phyloP scores from a whole-genome alignment of 2,329 filamentous ascomycete species.

The Helicocarpus griseus region DNA sequence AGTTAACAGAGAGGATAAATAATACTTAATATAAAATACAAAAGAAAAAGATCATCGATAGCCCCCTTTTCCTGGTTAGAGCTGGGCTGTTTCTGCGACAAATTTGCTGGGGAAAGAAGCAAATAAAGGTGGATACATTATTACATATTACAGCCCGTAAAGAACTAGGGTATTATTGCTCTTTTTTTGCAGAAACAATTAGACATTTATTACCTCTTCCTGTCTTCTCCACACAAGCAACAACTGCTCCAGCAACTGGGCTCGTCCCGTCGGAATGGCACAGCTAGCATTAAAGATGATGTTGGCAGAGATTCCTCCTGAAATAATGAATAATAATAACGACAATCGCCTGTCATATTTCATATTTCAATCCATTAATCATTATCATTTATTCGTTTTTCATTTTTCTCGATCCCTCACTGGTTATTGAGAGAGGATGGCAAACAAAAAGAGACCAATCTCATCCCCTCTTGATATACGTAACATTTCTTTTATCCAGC shows the following conservation, averaged over 20 bases:
- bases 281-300: background rate
- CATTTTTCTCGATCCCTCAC: background rate
- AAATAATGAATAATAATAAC: no score
- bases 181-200: background rate
- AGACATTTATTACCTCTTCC: background rate
- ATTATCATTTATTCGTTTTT: background rate
- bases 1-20: no score
- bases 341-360: constrained; percentile 2
- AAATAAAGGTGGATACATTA: background rate
- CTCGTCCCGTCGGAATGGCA: background rate
- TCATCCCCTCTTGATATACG: background rate
- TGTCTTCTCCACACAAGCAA: background rate
- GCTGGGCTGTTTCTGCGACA: background rate
- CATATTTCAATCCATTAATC: background rate
- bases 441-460: background rate
- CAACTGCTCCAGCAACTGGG: background rate
- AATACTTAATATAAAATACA: no score
- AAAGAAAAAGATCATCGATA: background rate
- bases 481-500: background rate
- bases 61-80: constrained; percentile 2
- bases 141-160: background rate
- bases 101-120: background rate
- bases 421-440: background rate
- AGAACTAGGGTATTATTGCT: background rate
- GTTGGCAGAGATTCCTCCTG: background rate